phyloP scores from a whole-genome alignment of 495 filamentous ascomycete genomes.

The Friedmanniomyces simplex region DNA sequence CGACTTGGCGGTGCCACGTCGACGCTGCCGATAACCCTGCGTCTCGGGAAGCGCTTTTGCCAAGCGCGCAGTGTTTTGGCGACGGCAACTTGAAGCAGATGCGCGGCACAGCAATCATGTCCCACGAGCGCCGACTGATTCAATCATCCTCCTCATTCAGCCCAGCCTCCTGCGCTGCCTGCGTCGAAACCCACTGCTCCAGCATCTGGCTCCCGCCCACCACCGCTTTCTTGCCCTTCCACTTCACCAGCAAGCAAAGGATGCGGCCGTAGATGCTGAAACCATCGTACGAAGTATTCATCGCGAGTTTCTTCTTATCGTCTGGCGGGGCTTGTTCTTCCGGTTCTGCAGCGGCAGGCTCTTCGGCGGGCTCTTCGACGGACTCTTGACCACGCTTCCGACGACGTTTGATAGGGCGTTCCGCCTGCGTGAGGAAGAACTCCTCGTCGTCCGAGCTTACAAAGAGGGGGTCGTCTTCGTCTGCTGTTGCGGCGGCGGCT shows the following conservation, averaged over 20 bases:
- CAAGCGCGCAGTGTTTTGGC: no score
- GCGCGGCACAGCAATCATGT: neutral
- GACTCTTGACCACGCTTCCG: constrained; percentile 2
- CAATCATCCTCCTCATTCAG: constrained; percentile 38
- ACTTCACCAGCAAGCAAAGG: constrained; percentile 80
- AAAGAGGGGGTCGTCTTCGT: constrained; percentile 22
- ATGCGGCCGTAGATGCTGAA: constrained; percentile 90
- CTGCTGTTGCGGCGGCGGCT: neutral
- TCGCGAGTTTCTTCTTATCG: constrained; percentile 78
- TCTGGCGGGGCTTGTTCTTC: constrained; percentile 41
- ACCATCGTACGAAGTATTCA: constrained; percentile 83
- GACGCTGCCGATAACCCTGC: no score
- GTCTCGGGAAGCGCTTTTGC: no score
- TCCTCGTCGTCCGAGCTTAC: constrained; percentile 22
- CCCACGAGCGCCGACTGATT: constrained; percentile 15
- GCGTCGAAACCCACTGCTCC: constrained; percentile 78
- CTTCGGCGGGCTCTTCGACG: neutral
- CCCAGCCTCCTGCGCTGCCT: constrained; percentile 30
- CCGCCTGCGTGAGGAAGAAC: constrained; percentile 15
- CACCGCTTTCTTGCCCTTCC: constrained; percentile 40
- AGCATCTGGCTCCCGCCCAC: constrained; percentile 62
- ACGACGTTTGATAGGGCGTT: constrained; percentile 3
- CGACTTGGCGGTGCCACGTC: no score
- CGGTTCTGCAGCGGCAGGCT: constrained; percentile 6
- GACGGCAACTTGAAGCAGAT: neutral